Conservation (phyloP, 768 basidiomycete genomes). For the Crepidotus variabilis region DNA sequence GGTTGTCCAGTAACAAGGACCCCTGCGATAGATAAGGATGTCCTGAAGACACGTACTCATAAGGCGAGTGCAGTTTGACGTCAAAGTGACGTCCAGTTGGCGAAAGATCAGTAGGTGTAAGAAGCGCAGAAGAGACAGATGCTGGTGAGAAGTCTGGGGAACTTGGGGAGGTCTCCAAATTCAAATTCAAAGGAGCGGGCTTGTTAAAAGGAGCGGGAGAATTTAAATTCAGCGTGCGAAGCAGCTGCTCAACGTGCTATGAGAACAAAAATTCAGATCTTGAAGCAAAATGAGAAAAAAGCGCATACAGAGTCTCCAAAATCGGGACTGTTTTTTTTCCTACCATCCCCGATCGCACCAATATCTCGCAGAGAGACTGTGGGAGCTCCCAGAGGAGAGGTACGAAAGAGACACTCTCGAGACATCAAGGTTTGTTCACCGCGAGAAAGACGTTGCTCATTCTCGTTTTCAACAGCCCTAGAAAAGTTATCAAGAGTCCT, state of each 20-base stretch:
- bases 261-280: slow-evolving; percentile 15
- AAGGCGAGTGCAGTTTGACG: slow-evolving; percentile 47
- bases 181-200: slow-evolving; percentile 37
- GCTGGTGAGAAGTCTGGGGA: slow-evolving; percentile 74
- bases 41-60: slow-evolving; percentile 39
- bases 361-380: slow-evolving; percentile 38
- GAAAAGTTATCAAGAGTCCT: slow-evolving; percentile 59
- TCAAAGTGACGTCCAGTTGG: slow-evolving; percentile 59
- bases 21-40: slow-evolving; percentile 44
- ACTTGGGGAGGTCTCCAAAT: slow-evolving; percentile 42
- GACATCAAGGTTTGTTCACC: slow-evolving; percentile 27
- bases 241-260: slow-evolving; percentile 77
- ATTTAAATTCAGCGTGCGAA: slow-evolving; percentile 75
- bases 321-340: slow-evolving; percentile 57
- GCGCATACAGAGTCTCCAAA: slow-evolving; percentile 50
- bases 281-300: slow-evolving; percentile 20
- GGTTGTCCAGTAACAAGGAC: slow-evolving; percentile 37
- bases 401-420: slow-evolving; percentile 67
- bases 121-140: slow-evolving; percentile 64
- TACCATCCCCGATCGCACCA: slow-evolving; percentile 79
- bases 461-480: slow-evolving; percentile 41
- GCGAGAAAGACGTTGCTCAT: slow-evolving; percentile 17
- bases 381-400: slow-evolving; percentile 28
- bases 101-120: slow-evolving; percentile 74
- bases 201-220: slow-evolving; percentile 60